Evolutionary conservation across 805 yeast species (phyloP), one percentile per base, ranked within the genome.

Genomic region (Sugiyamaella marilandica): DNA sequence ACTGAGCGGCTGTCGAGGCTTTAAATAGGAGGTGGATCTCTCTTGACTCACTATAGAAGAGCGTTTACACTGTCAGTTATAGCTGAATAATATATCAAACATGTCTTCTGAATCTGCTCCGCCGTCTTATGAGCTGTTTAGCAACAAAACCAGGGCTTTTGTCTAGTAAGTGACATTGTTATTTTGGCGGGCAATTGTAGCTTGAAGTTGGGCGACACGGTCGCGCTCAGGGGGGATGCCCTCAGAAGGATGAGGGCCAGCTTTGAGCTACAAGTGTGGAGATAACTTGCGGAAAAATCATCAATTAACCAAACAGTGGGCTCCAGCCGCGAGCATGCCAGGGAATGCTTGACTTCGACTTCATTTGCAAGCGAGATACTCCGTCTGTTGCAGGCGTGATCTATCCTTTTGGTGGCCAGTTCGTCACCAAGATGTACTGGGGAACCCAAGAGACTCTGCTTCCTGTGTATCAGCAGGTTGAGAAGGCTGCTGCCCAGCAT

Each of bases 291-390:
- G 29, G n/a, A 24, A 24, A 41, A 41, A 41, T 21, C 29, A 7
- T 7, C 7, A 24, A 7, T 7, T 24, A 24, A 24, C 29, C 29
- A 24, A 24, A 24, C 43, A 39, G 43, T 57, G 77, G 77, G 50
- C 63, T 74, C 65, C 77, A 73, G 65, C 75, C 77, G 26, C 70
- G 75, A 19, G 77, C 77, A 45, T 70, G 74, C 68, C 77, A 73
- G 64, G 77, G 78, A 51, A 73, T 73, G 77, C 75, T 73, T 31
- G 77, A 73, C 60, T 73, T 73, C 57, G 77, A 73, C 56, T 74
- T 65, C 67, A 70, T 73, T 59, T 74, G 78, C 65, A 70, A 69
- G 62, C 73, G 77, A 55, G 68, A 68, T 45, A 66, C 66, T 32
- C 77, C 77, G 45, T 73, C 77, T 11, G 78, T 73, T 10, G 78